Conservation (phyloP, 345 rosid species). For the Populus ilicifolia region DNA sequence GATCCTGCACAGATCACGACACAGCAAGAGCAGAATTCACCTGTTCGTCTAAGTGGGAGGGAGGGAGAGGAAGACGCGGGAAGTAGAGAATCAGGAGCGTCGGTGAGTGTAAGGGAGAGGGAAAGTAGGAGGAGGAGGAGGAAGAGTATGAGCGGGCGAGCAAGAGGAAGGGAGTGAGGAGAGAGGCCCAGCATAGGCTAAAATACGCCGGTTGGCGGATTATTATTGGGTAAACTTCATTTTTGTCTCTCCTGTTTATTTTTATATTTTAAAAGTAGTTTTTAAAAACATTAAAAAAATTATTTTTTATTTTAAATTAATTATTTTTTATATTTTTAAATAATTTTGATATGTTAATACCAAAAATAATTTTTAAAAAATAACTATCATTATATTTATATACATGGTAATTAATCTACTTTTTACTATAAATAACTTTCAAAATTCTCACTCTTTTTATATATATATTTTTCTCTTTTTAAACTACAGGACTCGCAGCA, state of each 20-base stretch:
- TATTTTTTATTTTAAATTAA: too few species aligned
- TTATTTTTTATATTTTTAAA: too few species aligned
- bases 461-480: too few species aligned
- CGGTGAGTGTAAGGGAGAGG: neutral
- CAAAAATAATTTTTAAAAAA: too few species aligned
- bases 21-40: slow-evolving; percentile 13
- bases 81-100: neutral
- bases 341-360: too few species aligned
- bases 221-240: neutral
- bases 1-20: neutral
- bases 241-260: neutral
- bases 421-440: too few species aligned
- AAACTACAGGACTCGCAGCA: too few species aligned
- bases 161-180: neutral
- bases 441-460: too few species aligned
- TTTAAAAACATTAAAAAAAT: too few species aligned
- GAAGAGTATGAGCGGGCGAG: neutral
- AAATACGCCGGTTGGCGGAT: slow-evolving; percentile 15
- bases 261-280: too few species aligned
- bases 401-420: too few species aligned
- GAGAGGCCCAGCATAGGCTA: slow-evolving; percentile 14
- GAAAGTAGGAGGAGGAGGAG: neutral
- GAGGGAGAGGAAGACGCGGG: neutral
- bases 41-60: neutral
- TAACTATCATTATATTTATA: too few species aligned